Evolutionary conservation across 2,329 filamentous ascomycete genomes (phyloP).

Genomic region (Endocalyx cinctus): DNA sequence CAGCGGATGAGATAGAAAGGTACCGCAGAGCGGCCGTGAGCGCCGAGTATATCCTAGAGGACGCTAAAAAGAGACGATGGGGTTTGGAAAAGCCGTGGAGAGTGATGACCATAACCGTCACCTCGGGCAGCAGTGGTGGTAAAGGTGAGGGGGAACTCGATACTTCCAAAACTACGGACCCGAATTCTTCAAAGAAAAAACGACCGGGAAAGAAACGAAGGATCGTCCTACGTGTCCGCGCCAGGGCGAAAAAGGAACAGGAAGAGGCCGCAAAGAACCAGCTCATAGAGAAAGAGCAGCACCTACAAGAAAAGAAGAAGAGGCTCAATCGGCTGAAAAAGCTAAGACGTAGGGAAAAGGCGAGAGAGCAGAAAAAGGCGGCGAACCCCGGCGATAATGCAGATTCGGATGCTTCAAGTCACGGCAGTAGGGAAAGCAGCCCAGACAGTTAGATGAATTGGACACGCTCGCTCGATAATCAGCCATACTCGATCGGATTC

Average conservation of each 20-base stretch:
- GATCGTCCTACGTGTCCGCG: conserved; percentile 44
- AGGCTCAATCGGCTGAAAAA: conserved; percentile 57
- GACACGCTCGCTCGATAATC: no score
- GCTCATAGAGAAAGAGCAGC: conserved; percentile 48
- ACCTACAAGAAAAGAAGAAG: conserved; percentile 58
- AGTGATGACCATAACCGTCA: conserved; percentile 41
- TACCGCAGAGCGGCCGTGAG: conserved; percentile 46
- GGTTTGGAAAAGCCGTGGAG: conserved; percentile 59
- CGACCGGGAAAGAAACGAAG: conserved; percentile 56
- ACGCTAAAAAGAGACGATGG: conserved; percentile 45
- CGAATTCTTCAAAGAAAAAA: conserved; percentile 25
- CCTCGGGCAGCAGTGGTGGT: no score
- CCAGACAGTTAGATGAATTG: no score
- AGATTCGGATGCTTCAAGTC: no score
- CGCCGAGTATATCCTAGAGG: conserved; percentile 44
- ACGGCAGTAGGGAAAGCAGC: no score
- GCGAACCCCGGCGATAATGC: conserved; percentile 6
- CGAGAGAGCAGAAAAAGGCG: conserved; percentile 48
- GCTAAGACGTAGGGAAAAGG: conserved; percentile 53
- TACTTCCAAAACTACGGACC: conserved; percentile 1
- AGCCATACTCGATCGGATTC: no score
- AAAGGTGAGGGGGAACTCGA: conserved; percentile 15
- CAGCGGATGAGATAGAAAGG: conserved; percentile 30
- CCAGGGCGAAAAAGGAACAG: conserved; percentile 36
- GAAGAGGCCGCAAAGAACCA: conserved; percentile 35